Evolutionary conservation across 164 flowering plant genomes (phyloP), one percentile per base, ranked within the genome.

Genomic region (Saururus chinensis): DNA sequence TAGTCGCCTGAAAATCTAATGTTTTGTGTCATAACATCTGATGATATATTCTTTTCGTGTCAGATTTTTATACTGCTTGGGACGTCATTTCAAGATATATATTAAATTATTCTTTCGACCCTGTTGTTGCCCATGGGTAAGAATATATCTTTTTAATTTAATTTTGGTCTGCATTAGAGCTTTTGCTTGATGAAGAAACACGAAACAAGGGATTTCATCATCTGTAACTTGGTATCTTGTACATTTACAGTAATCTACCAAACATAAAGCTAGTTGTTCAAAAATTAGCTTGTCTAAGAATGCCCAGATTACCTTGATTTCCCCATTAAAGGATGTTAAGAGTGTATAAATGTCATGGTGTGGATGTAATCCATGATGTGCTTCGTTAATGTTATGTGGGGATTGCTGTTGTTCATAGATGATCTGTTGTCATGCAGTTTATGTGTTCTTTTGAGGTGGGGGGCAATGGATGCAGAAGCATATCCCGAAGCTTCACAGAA

Each of bases 1-100:
- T 23, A 19, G 58, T 13, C 1, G 9, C 5, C 58, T 23, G 30
- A 24, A 5, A 16, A 1, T 16, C 3, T 55, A 1, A 1, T 23
- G 16, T 10, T 55, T 55, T 24, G 7, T 55, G 17, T 24, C 13
- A 24, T 16, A 25, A 57, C 14, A 35, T 35, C 7, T 19, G 1
- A 53, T 53, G 11, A 20, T 23, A 53, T 9, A 19, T 53, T 60
- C 11, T 57, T 42, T 59, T 69, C 52, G 30, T 37, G 71, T 21
- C 76, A 95, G 99, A 95, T 83, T 95, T 95, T 67, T 95, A 95
- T 71, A 85, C 95, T 58, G 96, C 96, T 22, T 95, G 99, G 99
- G 87, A 74, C 76, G 95, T 90, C 64, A 81, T 88, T 64, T 74
- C 70, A 61, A 77, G 81, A 66, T 75, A 85, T 65, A 71, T 77